Base-by-base conservation (phyloP, 352 stramenopile genomes). In the Phytophthora parvispora region DNA sequence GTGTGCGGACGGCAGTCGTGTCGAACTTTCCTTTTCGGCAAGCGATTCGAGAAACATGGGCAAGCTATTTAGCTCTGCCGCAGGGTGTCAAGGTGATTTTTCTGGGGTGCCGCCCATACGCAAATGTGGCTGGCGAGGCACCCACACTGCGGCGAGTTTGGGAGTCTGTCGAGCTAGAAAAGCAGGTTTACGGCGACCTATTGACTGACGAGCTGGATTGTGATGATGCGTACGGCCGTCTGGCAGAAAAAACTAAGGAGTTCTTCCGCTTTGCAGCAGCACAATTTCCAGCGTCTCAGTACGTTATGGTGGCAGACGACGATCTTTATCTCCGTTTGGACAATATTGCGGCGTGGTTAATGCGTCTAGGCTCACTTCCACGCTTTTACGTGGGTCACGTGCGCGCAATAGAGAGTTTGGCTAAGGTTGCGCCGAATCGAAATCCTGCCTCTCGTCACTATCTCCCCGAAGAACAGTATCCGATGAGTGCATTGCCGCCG, bases 251-350 rank as follows among this genome's bases (percentile, higher is more conserved):
- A 56, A 69, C 75, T 10, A 81, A 80, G 25, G 69, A 69, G 29
- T 93, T 90, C 49, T 52, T 89, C 29, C 60, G 72, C 22, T 80
- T 78, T 53, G 75, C 73, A 10, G 45, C 15, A 9, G 51, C 45
- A 5, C 18, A 38, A 13, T 70, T 57, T 43, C 24, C 62, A 1
- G 15, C n/a, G 5, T 36, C 62, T 1, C 20, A 43, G 6, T 90
- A 72, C 22, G 51, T 89, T 0, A 86, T 94, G 75, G 69, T 94
- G 31, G 54, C 62, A 10, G 87, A 94, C 57, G 86, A 95, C 54
- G 86, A 94, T 38, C 55, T 91, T 3, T 91, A 88, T 27, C 28
- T 91, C 6, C 61, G 68, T 16, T 54, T 83, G 1, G 57, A 81
- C 16, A 57, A 65, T 9, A 31, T 55, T 43, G 38, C 18, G n/a